Conservation (phyloP, 805 yeast species). For the Teunomyces aglyptinius region DNA sequence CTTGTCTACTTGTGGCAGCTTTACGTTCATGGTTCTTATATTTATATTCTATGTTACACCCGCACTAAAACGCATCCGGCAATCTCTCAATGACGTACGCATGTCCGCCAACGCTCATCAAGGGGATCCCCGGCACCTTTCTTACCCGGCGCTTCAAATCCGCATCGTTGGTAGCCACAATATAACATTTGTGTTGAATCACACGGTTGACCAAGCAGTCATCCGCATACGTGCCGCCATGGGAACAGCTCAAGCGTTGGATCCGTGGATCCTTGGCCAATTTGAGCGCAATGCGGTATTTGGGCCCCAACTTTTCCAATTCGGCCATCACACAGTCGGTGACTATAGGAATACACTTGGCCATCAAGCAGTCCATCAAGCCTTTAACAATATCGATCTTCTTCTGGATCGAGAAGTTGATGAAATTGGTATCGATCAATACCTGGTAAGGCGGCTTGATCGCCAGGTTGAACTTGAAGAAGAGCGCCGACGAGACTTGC, state of each 20-base stretch:
- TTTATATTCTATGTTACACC: neutral
- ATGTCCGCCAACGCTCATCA: constrained; percentile 95
- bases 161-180: constrained; percentile 98
- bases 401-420: constrained; percentile 94
- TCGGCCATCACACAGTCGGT: constrained; percentile 99
- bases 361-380: constrained; percentile 92
- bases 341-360: constrained; percentile 91
- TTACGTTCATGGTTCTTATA: neutral
- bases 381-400: constrained; percentile 94
- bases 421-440: constrained; percentile 92
- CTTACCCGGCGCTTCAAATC: constrained; percentile 91
- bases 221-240: constrained; percentile 97
- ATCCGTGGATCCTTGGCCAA: constrained; percentile 94
- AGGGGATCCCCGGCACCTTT: constrained; percentile 95
- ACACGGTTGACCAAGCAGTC: constrained; percentile 93
- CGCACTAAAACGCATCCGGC: constrained; percentile 79
- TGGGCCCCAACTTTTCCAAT: constrained; percentile 92
- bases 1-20: neutral
- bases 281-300: constrained; percentile 86
- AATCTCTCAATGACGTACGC: constrained; percentile 89
- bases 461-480: constrained; percentile 91
- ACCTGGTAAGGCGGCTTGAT: constrained; percentile 98
- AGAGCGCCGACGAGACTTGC: constrained; percentile 92
- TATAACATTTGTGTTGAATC: constrained; percentile 92
- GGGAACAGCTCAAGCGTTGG: constrained; percentile 81